These are phyloP conservation scores for Gossypium ekmanianum DNA, from an alignment of 345 rosid species.

Conservation along the genomic window DNA sequence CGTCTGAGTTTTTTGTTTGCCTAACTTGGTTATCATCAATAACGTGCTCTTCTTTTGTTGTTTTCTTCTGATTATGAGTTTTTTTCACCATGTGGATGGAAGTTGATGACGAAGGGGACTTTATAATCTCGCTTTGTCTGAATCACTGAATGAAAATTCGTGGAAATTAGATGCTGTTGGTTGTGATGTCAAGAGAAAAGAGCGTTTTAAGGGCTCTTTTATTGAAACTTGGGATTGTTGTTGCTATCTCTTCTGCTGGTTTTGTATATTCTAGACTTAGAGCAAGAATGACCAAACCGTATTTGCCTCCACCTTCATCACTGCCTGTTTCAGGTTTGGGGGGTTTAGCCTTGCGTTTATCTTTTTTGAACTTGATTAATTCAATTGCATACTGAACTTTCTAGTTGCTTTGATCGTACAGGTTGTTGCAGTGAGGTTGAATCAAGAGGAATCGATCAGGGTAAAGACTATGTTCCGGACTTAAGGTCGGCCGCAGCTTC, in stretches of 20 bases:
- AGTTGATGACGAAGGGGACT: conserved; percentile 37
- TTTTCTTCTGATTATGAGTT: neutral
- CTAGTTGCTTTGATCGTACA: conserved; percentile 17
- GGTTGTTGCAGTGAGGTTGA: conserved; percentile 28
- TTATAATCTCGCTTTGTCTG: conserved; percentile 10
- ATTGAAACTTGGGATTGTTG: conserved; percentile 60
- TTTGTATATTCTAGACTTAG: conserved; percentile 54
- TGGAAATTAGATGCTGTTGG: neutral
- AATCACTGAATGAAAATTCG: neutral
- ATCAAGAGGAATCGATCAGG: conserved; percentile 10
- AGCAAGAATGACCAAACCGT: conserved; percentile 31
- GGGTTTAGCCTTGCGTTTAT: neutral
- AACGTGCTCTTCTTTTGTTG: neutral
- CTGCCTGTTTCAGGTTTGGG: conserved; percentile 35
- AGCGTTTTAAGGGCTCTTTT: conserved; percentile 49
- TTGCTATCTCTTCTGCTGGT: conserved; percentile 71
- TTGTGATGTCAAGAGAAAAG: conserved; percentile 37
- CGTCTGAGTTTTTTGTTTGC: neutral
- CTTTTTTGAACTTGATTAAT: neutral
- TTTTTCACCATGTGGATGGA: conserved; percentile 40
- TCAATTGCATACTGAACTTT: neutral
- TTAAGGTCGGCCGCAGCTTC: conserved; percentile 12
- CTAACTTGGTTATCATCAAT: neutral
- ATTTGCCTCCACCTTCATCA: conserved; percentile 31
- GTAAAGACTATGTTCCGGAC: neutral